These are phyloP conservation scores for Aegilops umbellulata DNA, from an alignment of 176 grass and related monocot genomes.

Conservation along the genomic window DNA sequence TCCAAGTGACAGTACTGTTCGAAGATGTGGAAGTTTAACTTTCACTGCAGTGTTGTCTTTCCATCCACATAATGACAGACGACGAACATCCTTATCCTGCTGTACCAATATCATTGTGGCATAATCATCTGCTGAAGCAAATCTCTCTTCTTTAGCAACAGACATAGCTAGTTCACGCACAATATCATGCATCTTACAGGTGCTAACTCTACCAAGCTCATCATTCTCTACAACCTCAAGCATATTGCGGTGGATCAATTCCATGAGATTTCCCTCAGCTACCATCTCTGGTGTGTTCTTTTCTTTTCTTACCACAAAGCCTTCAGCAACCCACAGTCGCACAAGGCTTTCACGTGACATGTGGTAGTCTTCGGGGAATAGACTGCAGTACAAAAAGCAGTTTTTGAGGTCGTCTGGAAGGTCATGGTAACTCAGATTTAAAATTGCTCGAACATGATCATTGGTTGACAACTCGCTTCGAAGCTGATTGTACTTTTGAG, in stretches of 20 bases:
- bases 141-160: slow-evolving; percentile 33
- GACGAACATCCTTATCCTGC: slow-evolving; percentile 20
- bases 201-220: slow-evolving; percentile 16
- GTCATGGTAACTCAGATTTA: slow-evolving; percentile 36
- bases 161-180: slow-evolving; percentile 29
- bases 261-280: slow-evolving; percentile 35
- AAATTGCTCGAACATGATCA: slow-evolving; percentile 29
- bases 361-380: slow-evolving; percentile 27
- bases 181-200: slow-evolving; percentile 48
- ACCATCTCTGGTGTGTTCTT: slow-evolving; percentile 20
- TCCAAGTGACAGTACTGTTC: not conserved
- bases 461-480: slow-evolving; percentile 31
- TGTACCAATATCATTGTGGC: not conserved
- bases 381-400: slow-evolving; percentile 33
- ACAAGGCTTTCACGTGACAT: slow-evolving; percentile 27
- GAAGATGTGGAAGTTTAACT: slow-evolving; percentile 17
- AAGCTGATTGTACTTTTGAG: slow-evolving; percentile 45
- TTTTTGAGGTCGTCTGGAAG: slow-evolving; percentile 24
- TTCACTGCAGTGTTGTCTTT: not conserved
- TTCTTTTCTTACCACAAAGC: slow-evolving; percentile 16
- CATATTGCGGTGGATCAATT: slow-evolving; percentile 28
- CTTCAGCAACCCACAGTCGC: slow-evolving; percentile 32
- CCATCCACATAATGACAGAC: slow-evolving; percentile 17
- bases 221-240: not conserved
- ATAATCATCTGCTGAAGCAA: slow-evolving; percentile 9